Evolutionary conservation across 192 early-diverging fungal genomes (phyloP).

Genomic region (Pecoramyces ruminantium): DNA sequence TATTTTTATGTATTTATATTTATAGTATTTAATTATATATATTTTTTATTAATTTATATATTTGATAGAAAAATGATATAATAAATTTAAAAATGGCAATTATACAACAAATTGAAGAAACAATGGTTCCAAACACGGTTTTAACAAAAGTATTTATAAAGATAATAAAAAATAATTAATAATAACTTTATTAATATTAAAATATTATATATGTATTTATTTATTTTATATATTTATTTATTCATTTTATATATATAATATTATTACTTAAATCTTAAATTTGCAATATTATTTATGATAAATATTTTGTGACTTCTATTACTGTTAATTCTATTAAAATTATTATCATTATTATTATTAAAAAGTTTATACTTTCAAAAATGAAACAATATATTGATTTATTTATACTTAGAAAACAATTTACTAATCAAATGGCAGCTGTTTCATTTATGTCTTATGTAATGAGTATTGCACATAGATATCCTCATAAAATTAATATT

Average conservation of each 20-base stretch:
- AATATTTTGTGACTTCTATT: too few species aligned
- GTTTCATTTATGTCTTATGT: constrained; percentile 84
- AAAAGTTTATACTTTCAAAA: constrained; percentile 55
- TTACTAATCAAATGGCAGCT: constrained; percentile 75
- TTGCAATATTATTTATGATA: too few species aligned
- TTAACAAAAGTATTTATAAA: constrained; percentile 69
- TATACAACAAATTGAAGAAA: constrained; percentile 67
- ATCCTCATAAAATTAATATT: constrained; percentile 75
- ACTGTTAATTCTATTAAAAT: too few species aligned
- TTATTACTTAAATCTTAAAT: too few species aligned
- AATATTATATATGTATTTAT: too few species aligned
- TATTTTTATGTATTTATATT: neutral
- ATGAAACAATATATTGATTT: constrained; percentile 71
- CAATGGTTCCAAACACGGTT: constrained; percentile 71
- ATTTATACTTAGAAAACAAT: constrained; percentile 89
- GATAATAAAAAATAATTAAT: too few species aligned
- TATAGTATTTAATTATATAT: neutral
- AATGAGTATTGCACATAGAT: constrained; percentile 69
- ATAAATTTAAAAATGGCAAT: constrained; percentile 69
- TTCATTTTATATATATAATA: too few species aligned
- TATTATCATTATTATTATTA: too few species aligned
- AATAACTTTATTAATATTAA: too few species aligned
- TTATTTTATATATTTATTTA: neutral
- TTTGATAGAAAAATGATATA: constrained; percentile 38
- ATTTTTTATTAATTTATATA: constrained; percentile 2